Evolutionary conservation across 148 eudicot genomes (phyloP).

Genomic region (Chenopodium quinoa): DNA sequence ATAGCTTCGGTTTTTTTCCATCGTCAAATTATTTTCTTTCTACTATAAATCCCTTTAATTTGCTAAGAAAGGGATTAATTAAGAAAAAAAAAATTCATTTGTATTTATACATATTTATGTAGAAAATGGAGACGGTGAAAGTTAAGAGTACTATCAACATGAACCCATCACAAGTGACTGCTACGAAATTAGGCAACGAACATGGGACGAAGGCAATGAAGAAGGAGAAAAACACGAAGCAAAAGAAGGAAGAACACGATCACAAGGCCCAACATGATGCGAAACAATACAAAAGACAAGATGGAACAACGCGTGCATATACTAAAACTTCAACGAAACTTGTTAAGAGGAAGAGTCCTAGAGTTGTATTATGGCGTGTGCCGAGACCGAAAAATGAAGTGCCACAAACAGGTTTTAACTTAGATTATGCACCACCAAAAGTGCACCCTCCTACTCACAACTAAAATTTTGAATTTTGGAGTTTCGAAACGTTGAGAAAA

Average conservation of each 20-base stretch:
- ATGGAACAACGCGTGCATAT: background rate
- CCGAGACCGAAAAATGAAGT: constrained; percentile 32
- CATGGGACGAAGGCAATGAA: background rate
- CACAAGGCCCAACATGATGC: background rate
- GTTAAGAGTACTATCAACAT: background rate
- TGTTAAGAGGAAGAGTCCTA: background rate
- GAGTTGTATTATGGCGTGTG: constrained; percentile 33
- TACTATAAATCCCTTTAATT: too few relatives aligned
- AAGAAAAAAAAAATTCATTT: too few relatives aligned
- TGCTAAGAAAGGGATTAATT: too few relatives aligned
- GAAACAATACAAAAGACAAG: constrained; percentile 7
- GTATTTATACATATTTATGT: background rate
- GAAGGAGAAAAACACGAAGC: background rate
- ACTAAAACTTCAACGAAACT: background rate
- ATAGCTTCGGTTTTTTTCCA: too few relatives aligned
- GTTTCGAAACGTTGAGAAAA: background rate
- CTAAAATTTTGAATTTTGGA: constrained; percentile 17
- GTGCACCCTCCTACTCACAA: constrained; percentile 59
- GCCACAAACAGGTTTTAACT: constrained; percentile 38
- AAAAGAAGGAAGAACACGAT: constrained; percentile 5
- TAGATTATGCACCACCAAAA: constrained; percentile 53
- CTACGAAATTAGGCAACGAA: background rate
- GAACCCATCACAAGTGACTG: background rate
- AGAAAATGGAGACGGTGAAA: background rate
- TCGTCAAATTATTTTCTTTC: too few relatives aligned